These are phyloP conservation scores for Colletotrichum falcatum DNA, from an alignment of 2,329 filamentous ascomycete genomes.

Conservation along the genomic window DNA sequence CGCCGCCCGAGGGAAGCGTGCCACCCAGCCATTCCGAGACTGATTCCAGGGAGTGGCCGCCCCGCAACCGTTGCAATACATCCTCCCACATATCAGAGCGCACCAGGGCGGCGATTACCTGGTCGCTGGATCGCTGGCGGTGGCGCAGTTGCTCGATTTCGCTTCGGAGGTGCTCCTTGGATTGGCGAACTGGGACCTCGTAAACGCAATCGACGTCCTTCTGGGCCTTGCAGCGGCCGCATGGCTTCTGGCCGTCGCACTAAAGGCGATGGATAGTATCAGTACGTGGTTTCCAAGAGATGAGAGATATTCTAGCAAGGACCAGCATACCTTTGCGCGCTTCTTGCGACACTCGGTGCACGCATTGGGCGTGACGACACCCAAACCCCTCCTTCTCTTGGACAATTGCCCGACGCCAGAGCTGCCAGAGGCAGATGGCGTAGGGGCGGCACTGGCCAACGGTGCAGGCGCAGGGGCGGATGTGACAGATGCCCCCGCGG, in stretches of 20 bases:
- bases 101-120: conserved; percentile 66
- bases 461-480: conserved; percentile 21
- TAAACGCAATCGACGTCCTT: conserved; percentile 69
- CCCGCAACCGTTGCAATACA: conserved; percentile 64
- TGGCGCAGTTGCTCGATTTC: conserved; percentile 70
- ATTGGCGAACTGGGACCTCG: conserved; percentile 72
- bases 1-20: conserved; percentile 48
- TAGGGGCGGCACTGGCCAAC: conserved; percentile 18
- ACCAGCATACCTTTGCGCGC: conserved; percentile 65
- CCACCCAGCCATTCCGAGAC: conserved; percentile 67
- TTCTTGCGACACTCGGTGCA: conserved; percentile 73
- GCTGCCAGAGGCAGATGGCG: conserved; percentile 28
- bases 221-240: conserved; percentile 66
- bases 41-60: conserved; percentile 64
- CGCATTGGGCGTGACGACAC: conserved; percentile 69
- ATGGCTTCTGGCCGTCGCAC: conserved; percentile 71
- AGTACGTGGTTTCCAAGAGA: neutral
- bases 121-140: conserved; percentile 66
- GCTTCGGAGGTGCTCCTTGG: conserved; percentile 70
- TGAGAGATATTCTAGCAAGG: neutral
- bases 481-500: conserved; percentile 26
- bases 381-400: conserved; percentile 66
- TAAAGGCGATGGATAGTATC: conserved; percentile 46
- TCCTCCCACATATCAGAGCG: conserved; percentile 65
- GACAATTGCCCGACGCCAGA: conserved; percentile 50